These are phyloP conservation scores for Ogataea nakhonphanomensis DNA, from an alignment of 805 yeast species.

Conservation along the genomic window DNA sequence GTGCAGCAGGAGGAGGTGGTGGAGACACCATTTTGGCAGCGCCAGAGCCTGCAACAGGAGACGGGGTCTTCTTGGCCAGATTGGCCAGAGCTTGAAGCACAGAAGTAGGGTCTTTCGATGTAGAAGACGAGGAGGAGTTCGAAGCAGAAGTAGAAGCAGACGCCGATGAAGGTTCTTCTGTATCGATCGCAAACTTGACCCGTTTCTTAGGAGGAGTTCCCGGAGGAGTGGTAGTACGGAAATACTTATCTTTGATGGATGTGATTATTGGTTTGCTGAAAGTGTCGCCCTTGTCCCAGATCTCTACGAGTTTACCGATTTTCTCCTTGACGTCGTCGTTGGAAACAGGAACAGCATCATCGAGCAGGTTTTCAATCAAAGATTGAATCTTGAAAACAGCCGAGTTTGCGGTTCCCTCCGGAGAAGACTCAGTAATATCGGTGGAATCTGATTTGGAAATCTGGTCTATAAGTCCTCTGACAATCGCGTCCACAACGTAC, in stretches of 20 bases:
- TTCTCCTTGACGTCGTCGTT: conserved; percentile 62
- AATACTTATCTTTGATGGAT: conserved; percentile 55
- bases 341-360: conserved; percentile 57
- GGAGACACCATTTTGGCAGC: conserved; percentile 31
- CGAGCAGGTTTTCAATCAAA: conserved; percentile 59
- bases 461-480: conserved; percentile 72
- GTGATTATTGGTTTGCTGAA: conserved; percentile 58
- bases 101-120: conserved; percentile 52
- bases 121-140: conserved; percentile 22
- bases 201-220: conserved; percentile 53
- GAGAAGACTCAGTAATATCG: conserved; percentile 45
- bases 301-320: conserved; percentile 78
- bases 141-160: conserved; percentile 15
- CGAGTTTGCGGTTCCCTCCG: conserved; percentile 70
- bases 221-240: conserved; percentile 67
- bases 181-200: conserved; percentile 28
- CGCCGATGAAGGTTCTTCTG: neutral
- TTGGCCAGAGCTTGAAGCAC: conserved; percentile 69
- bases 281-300: conserved; percentile 86
- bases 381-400: conserved; percentile 66
- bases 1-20: conserved; percentile 25
- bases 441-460: conserved; percentile 59
- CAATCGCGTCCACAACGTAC: conserved; percentile 90
- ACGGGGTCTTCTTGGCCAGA: conserved; percentile 47
- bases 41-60: conserved; percentile 31